Conservation (phyloP, 1,284 basidiomycete species). For the Apiotrichum veenhuisii region DNA sequence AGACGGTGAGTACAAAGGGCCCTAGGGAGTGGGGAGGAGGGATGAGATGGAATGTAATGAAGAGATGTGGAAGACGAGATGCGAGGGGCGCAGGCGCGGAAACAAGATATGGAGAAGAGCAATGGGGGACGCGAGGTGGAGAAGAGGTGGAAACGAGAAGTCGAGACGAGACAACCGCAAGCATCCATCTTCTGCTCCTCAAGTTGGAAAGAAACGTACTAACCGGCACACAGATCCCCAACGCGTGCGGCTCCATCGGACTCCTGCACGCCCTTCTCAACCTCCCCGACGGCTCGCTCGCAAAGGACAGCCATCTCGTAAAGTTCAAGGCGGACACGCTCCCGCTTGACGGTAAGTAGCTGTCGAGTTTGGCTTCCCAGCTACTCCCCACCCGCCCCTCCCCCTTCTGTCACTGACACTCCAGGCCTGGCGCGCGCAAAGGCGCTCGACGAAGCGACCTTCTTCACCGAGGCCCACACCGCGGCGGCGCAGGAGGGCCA, state of each 20-base stretch:
- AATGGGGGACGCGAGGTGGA: too few species aligned
- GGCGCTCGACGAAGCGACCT: conserved; percentile 65
- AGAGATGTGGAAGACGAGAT: too few species aligned
- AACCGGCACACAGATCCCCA: conserved; percentile 68
- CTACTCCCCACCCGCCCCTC: too few species aligned
- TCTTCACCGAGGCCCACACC: conserved; percentile 72
- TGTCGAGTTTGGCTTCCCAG: neutral
- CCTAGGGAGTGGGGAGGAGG: too few species aligned
- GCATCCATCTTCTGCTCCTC: neutral
- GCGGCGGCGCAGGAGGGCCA: conserved; percentile 67
- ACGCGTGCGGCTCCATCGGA: conserved; percentile 86
- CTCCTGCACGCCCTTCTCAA: conserved; percentile 65
- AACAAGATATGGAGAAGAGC: too few species aligned
- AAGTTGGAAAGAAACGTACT: too few species aligned
- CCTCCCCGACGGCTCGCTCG: conserved; percentile 30
- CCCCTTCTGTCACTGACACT: too few species aligned
- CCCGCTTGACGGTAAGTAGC: conserved; percentile 29
- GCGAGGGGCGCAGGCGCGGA: too few species aligned
- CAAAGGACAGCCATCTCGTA: conserved; percentile 27
- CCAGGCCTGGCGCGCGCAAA: conserved; percentile 63
- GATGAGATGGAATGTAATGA: too few species aligned
- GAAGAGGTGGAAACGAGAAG: too few species aligned
- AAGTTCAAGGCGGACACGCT: conserved; percentile 43
- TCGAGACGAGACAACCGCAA: too few species aligned
- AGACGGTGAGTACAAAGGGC: too few species aligned